Conservation (phyloP, 352 stramenopile species). For the Phytophthora capsici region DNA sequence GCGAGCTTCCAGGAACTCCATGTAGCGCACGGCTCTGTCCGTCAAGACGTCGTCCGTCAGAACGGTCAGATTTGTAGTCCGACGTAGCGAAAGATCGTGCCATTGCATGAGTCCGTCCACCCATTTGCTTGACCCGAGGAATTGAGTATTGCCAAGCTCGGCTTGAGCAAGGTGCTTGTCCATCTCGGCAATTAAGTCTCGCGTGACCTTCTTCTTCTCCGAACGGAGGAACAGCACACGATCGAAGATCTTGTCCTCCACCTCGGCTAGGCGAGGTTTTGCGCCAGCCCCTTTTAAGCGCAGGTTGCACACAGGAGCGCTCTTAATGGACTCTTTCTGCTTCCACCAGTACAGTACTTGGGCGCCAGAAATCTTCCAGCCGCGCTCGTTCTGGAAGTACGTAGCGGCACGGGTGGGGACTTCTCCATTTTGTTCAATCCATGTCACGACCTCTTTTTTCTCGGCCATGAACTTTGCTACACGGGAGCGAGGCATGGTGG, state of each 20-base stretch:
- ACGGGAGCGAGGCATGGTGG: neutral
- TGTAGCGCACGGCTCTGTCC: neutral
- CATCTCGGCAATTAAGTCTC: neutral
- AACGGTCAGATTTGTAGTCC: neutral
- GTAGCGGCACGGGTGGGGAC: neutral
- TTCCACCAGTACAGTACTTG: constrained; percentile 8
- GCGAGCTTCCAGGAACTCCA: neutral
- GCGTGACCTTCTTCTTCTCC: constrained; percentile 1
- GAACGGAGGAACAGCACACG: neutral
- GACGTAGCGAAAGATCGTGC: too few relatives aligned
- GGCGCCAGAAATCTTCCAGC: neutral
- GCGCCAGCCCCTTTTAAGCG: constrained; percentile 2
- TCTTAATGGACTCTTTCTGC: constrained; percentile 1
- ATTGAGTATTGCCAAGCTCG: too few relatives aligned
- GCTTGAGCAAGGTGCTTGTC: neutral
- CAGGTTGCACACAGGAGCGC: neutral
- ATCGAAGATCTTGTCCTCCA: constrained; percentile 5
- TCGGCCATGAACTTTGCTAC: neutral
- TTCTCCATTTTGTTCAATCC: neutral
- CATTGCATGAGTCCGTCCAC: too few relatives aligned
- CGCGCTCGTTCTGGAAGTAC: constrained; percentile 2
- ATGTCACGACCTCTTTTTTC: constrained; percentile 9
- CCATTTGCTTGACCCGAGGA: too few relatives aligned
- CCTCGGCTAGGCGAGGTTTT: neutral
- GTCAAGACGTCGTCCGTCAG: neutral